Conservation (phyloP, 2,329 filamentous ascomycete genomes). For the Septoria petroselini region DNA sequence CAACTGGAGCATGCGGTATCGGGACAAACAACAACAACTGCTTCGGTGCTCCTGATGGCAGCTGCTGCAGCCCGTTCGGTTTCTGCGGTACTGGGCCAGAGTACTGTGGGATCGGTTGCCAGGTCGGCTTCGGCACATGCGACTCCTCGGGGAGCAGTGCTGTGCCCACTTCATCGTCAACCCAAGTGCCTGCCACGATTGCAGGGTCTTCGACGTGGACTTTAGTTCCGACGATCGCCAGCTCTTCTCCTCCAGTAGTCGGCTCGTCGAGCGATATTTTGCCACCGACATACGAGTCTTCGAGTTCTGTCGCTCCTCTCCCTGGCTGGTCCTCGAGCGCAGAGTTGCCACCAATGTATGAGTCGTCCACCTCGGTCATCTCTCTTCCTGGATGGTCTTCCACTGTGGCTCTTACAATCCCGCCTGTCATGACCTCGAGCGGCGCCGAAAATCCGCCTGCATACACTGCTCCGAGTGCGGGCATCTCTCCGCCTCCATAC, state of each 20-base stretch:
- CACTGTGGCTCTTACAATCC: background rate
- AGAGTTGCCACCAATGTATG: background rate
- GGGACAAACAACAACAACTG: conserved; percentile 3
- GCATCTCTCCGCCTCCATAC: background rate
- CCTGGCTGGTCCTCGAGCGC: background rate
- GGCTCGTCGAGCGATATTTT: background rate
- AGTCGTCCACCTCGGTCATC: background rate
- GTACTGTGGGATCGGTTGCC: conserved; percentile 21
- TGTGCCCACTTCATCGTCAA: conserved; percentile 1
- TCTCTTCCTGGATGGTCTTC: background rate
- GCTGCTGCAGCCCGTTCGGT: conserved; percentile 19
- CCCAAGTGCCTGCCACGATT: background rate
- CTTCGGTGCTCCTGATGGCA: conserved; percentile 9
- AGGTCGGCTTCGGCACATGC: conserved; percentile 10
- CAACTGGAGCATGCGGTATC: conserved; percentile 5
- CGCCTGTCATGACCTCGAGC: background rate
- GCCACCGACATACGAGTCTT: conserved; percentile 2
- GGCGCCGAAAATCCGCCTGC: background rate
- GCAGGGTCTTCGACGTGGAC: background rate
- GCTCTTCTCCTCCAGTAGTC: background rate
- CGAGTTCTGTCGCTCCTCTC: background rate
- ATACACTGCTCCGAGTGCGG: conserved; percentile 1
- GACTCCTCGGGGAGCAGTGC: background rate
- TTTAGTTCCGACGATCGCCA: background rate
- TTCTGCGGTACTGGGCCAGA: conserved; percentile 17